Evolutionary conservation across 2,329 filamentous ascomycete species (phyloP).

Genomic region (Neonectria faginata): DNA sequence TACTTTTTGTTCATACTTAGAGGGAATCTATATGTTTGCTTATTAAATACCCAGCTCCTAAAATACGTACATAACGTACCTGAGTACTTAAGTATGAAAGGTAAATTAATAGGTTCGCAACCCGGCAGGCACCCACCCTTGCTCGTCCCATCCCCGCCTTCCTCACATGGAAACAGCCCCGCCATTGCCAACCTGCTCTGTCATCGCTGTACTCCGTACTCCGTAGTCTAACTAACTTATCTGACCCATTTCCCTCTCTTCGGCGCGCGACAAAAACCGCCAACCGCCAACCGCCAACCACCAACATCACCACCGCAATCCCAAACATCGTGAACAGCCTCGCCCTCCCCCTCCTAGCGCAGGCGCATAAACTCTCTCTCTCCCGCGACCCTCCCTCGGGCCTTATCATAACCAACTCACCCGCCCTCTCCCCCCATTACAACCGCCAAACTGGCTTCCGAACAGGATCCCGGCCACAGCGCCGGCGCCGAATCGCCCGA

Average conservation of each 20-base stretch:
- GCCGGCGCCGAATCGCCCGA: constrained; percentile 48
- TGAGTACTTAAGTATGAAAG: not conserved
- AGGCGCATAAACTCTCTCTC: not conserved
- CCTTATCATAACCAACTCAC: constrained; percentile 2
- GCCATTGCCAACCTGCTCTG: constrained; percentile 3
- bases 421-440: constrained; percentile 12
- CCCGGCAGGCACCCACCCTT: not conserved
- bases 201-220: not conserved
- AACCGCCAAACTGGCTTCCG: constrained; percentile 59
- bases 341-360: not conserved
- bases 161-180: not conserved
- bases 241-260: not conserved
- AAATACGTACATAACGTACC: too few relatives aligned
- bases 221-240: too few relatives aligned
- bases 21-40: not conserved
- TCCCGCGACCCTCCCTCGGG: not conserved
- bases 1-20: too few relatives aligned
- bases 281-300: constrained; percentile 1
- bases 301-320: not conserved
- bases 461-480: constrained; percentile 52
- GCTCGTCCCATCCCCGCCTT: constrained; percentile 4
- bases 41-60: not conserved
- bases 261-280: not conserved
- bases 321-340: not conserved
- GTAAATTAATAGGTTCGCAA: too few relatives aligned